Evolutionary conservation across 1,139 yeast genomes (phyloP), one percentile per base, ranked within the genome.

Genomic region (Waltiozyma sp.): DNA sequence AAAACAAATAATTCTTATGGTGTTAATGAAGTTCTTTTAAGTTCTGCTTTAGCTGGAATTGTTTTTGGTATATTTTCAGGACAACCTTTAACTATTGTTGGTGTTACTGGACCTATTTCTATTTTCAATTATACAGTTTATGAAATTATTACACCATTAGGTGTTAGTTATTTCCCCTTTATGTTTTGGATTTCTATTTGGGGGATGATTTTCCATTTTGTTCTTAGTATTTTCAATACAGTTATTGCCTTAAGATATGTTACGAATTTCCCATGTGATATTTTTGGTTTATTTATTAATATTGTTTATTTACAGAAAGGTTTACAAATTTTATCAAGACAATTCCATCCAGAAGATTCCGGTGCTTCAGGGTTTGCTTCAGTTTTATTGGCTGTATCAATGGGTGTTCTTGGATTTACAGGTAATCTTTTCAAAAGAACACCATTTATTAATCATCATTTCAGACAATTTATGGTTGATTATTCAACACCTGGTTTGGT

Each of bases 161-260:
- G 58, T 19, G 54, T 61, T 8, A 45, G 55, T 24, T 91, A 75
- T 59, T 86, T 91, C 61, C 88, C 91, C 21, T 91, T 91, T 60
- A 89, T 91, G 96, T 82, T 93, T 58, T 91, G 97, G 97, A 69
- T 89, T 26, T 86, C 88, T 55, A 68, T 91, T 8, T 91, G 98
- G 98, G 73, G 88, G 4, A 83, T 84, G 86, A 70, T 80, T 6
- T 72, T 86, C 66, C 97, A 91, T 63, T 66, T 85, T 35, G 46
- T 79, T 1, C 69, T 89, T 35, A 91, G 96, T 0, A 53, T 82
- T 2, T 67, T 75, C 43, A 91, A 91, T 60, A 67, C 77, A 56
- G 84, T 86, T 37, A 71, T 79, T 43, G 78, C 76, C 44, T 66
- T 89, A 61, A 75, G 77, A 51, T 81, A 75, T 52, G 86, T 91